phyloP scores from a whole-genome alignment of 192 early-diverging fungal species.

The Entrophospora sp. region DNA sequence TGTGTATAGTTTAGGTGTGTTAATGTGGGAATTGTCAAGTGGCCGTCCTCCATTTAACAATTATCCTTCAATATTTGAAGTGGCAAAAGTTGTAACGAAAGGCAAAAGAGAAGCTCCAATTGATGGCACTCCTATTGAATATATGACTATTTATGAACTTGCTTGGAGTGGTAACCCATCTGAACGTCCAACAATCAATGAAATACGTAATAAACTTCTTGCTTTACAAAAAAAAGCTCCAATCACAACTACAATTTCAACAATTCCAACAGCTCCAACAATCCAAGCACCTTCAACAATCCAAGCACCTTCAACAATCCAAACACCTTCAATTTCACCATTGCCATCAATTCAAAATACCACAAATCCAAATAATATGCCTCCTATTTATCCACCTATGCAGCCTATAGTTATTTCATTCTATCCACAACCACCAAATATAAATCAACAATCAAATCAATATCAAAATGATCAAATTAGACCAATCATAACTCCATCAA shows the following conservation, averaged over 20 bases:
- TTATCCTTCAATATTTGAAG: neutral
- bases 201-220: neutral
- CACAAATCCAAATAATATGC: too few species aligned
- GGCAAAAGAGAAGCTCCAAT: constrained; percentile 25
- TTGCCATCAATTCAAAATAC: too few species aligned
- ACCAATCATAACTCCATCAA: too few species aligned
- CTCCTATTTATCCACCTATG: too few species aligned
- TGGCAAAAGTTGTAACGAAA: constrained; percentile 17
- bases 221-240: neutral
- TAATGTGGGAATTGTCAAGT: constrained; percentile 35
- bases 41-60: constrained; percentile 25
- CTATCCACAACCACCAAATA: too few species aligned
- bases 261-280: neutral
- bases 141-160: constrained; percentile 8
- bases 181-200: neutral
- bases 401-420: too few species aligned
- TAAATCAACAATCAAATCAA: too few species aligned
- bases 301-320: neutral
- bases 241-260: neutral
- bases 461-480: too few species aligned
- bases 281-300: neutral
- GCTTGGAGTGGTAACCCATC: neutral
- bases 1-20: constrained; percentile 34
- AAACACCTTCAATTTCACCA: too few species aligned
- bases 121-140: constrained; percentile 28